Percentiles rank a stretch among this genome's conserved stretches.
Conservation (phyloP, 441 rosid species). For the Gossypium davidsonii region DNA sequence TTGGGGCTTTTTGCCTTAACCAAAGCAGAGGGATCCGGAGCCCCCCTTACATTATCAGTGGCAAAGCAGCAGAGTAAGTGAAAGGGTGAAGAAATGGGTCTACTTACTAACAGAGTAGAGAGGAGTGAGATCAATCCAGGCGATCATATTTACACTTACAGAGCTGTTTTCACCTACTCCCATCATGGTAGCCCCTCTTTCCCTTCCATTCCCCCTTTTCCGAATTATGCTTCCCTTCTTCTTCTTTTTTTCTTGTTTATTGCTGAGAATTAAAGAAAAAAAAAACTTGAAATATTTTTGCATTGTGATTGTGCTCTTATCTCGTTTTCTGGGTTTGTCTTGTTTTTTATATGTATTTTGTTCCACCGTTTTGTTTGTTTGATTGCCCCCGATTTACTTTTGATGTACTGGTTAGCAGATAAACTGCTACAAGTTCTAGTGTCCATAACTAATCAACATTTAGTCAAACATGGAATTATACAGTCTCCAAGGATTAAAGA, state of each 20-base stretch:
- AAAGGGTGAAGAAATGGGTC: conserved; percentile 51
- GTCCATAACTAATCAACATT: neutral
- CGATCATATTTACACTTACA: conserved; percentile 93
- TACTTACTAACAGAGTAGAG: conserved; percentile 73
- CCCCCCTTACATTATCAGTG: neutral
- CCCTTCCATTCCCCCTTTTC: neutral
- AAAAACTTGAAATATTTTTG: neutral
- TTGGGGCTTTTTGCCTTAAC: conserved; percentile 5
- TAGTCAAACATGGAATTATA: neutral
- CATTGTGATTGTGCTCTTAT: neutral
- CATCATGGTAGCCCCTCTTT: conserved; percentile 58
- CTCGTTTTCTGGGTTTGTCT: neutral
- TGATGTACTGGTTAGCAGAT: neutral
- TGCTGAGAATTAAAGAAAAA: too few species aligned
- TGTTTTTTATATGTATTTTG: neutral
- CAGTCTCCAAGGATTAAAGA: neutral
- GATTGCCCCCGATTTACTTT: neutral
- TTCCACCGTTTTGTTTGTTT: neutral
- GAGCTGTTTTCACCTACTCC: conserved; percentile 88
- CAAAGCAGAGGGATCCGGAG: neutral
- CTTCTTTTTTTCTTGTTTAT: neutral
- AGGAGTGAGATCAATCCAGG: conserved; percentile 70
- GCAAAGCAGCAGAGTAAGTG: neutral
- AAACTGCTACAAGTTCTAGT: neutral
- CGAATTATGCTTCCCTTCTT: neutral